Percentiles rank a stretch among this genome's conserved stretches.
These are phyloP conservation scores for Teratosphaeria destructans DNA, from an alignment of 2,329 filamentous ascomycete species.

Conservation along the genomic window DNA sequence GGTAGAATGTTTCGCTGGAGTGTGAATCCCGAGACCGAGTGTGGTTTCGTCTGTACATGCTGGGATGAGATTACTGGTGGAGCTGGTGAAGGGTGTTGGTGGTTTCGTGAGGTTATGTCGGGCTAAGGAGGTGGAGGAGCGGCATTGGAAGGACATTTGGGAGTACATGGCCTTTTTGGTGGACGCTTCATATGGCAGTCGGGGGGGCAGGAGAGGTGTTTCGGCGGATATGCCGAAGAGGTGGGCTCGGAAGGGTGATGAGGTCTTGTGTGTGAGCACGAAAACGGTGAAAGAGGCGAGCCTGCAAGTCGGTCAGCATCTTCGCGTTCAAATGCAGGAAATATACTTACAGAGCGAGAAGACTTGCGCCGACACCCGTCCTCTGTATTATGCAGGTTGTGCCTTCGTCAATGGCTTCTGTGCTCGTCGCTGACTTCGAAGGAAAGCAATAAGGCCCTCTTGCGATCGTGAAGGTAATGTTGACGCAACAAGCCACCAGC, in stretches of 20 bases:
- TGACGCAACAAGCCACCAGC: conserved; percentile 15
- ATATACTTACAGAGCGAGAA: conserved; percentile 16
- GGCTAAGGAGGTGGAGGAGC: conserved; percentile 17
- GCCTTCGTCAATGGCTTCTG: conserved; percentile 9
- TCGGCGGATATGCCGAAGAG: conserved; percentile 15
- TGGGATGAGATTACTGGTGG: conserved; percentile 5
- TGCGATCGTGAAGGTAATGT: conserved; percentile 16
- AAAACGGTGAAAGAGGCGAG: conserved; percentile 12
- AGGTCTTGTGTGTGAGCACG: conserved; percentile 16
- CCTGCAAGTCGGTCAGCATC: conserved; percentile 6
- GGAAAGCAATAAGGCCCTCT: conserved; percentile 12
- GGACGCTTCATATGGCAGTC: conserved; percentile 11
- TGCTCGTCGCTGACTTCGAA: neutral
- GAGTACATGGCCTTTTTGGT: conserved; percentile 10
- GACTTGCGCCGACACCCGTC: conserved; percentile 12
- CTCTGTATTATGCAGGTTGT: conserved; percentile 18
- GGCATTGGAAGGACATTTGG: conserved; percentile 24
- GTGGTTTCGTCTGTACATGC: conserved; percentile 8
- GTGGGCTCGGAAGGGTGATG: conserved; percentile 14
- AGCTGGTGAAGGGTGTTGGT: conserved; percentile 2
- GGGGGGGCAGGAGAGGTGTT: conserved; percentile 10
- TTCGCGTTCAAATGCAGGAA: neutral
- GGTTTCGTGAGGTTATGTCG: conserved; percentile 6
- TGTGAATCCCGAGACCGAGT: conserved; percentile 15
- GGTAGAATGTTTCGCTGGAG: conserved; percentile 6